Base-by-base conservation (phyloP, 345 rosid species). In the Populus pruinosa region DNA sequence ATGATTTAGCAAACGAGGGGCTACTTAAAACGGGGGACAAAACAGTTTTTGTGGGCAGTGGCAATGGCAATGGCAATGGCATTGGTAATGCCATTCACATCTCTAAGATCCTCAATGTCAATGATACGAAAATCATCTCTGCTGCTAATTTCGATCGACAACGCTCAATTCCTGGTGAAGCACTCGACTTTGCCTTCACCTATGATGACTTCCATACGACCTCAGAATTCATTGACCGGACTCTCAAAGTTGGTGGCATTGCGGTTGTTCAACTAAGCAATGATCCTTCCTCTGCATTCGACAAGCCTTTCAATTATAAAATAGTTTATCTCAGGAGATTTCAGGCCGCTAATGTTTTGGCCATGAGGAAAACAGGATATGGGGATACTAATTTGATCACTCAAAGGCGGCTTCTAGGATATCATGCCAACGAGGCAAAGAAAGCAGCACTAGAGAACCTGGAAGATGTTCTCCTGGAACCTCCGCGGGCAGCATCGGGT, bases 381-480 rank as follows among this genome's bases (percentile, higher is more conserved):
- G 75, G 49, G 31, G 71, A 53, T 39, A 29, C 27, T 43, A 61
- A 69, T 33, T n/a, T 21, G 53, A 50, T 70, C 14, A 44, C 81
- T 13, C 44, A 81, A 0, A 80, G 93, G 64, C 80, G 86, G 68
- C 90, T 89, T 17, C 72, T 79, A 20, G 81, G 79, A 23, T 75
- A 66, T 67, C 43, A 31, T 67, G 82, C 80, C 27, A 72, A 77
- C 21, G 89, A 84, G 25, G 87, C 86, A 16, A 90, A 82, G 82
- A 86, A 83, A 62, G 89, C 85, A 6, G 97, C 90, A 53, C 77
- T 90, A 75, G 78, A 79, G 6, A 87, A 91, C 38, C 88, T 92
- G 0, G 97, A 94, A 81, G 92, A 94, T 67, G 97, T 90, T 18
- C 92, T 89, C 27, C 89, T 91, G 16, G 97, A 94, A 78, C 97